Conservation (phyloP, 352 stramenopile species). For the Globisporangium paroecandrum region DNA sequence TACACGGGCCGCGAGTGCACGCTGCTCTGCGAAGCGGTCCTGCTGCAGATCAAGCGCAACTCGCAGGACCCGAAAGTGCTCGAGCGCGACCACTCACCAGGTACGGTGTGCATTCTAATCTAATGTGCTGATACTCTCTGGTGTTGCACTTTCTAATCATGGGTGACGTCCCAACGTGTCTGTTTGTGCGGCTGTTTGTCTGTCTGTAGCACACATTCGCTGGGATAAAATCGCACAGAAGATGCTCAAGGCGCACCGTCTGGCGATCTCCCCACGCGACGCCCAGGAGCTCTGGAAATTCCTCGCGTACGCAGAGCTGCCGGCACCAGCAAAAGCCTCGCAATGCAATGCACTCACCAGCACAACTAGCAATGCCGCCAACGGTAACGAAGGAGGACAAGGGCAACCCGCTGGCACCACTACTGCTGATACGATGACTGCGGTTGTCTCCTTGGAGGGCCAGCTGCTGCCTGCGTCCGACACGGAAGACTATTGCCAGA, state of each 20-base stretch:
- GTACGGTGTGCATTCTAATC: background rate
- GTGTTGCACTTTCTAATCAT: background rate
- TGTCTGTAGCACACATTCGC: slow-evolving; percentile 25
- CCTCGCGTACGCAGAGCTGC: slow-evolving; percentile 49
- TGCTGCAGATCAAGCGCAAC: slow-evolving; percentile 48
- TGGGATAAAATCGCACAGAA: slow-evolving; percentile 44
- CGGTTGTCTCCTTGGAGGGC: background rate
- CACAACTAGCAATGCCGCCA: too few relatives aligned
- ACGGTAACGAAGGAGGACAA: background rate
- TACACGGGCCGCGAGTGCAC: slow-evolving; percentile 51
- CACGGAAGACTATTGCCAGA: slow-evolving; percentile 41
- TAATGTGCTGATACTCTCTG: background rate
- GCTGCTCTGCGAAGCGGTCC: slow-evolving; percentile 52
- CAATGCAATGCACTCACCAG: background rate
- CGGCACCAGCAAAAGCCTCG: background rate
- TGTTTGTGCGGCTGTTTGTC: background rate
- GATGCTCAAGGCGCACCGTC: slow-evolving; percentile 35
- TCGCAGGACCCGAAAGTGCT: slow-evolving; percentile 38
- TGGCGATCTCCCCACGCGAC: slow-evolving; percentile 31
- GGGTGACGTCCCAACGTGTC: background rate
- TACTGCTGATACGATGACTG: background rate
- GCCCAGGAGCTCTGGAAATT: slow-evolving; percentile 76
- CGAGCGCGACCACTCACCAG: slow-evolving; percentile 39
- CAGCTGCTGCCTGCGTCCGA: slow-evolving; percentile 51
- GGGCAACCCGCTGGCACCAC: background rate